Evolutionary conservation across 2,329 filamentous ascomycete genomes (phyloP).

Genomic region (Fusarium xylarioides): DNA sequence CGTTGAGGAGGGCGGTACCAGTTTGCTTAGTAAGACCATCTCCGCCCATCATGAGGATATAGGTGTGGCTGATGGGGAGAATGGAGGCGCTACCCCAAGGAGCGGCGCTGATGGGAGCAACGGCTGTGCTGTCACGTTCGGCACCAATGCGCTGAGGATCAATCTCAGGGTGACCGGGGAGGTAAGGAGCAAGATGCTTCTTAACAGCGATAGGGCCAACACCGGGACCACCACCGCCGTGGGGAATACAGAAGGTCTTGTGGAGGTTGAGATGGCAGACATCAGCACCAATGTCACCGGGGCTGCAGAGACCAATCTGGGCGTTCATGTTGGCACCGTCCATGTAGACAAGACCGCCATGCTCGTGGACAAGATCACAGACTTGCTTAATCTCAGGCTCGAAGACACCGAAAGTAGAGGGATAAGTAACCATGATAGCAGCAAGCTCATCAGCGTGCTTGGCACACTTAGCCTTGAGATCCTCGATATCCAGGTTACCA

Average conservation of each 20-base stretch:
- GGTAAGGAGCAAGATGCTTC: constrained; percentile 77
- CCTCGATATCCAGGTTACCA: constrained; percentile 87
- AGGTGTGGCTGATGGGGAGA: constrained; percentile 92
- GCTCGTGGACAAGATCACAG: constrained; percentile 83
- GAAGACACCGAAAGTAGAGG: constrained; percentile 93
- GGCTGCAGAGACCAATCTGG: constrained; percentile 93
- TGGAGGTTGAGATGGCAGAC: constrained; percentile 97
- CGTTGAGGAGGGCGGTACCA: constrained; percentile 90
- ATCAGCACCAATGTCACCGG: constrained; percentile 95
- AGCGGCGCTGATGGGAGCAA: constrained; percentile 55
- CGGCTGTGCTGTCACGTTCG: constrained; percentile 63
- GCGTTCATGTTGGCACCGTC: constrained; percentile 99
- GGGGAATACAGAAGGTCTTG: constrained; percentile 99
- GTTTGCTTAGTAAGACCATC: constrained; percentile 88
- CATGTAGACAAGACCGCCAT: constrained; percentile 98
- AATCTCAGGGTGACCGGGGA: constrained; percentile 52
- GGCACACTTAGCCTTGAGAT: constrained; percentile 89
- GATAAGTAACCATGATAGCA: constrained; percentile 97
- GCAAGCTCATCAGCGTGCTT: constrained; percentile 86
- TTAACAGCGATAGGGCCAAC: constrained; percentile 95
- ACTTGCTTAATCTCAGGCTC: constrained; percentile 89
- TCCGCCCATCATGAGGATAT: constrained; percentile 86
- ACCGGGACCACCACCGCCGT: constrained; percentile 92
- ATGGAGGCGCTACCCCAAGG: constrained; percentile 92
- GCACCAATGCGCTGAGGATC: constrained; percentile 43